phyloP scores from a whole-genome alignment of 1,284 basidiomycete species.

The Malassezia equina region DNA sequence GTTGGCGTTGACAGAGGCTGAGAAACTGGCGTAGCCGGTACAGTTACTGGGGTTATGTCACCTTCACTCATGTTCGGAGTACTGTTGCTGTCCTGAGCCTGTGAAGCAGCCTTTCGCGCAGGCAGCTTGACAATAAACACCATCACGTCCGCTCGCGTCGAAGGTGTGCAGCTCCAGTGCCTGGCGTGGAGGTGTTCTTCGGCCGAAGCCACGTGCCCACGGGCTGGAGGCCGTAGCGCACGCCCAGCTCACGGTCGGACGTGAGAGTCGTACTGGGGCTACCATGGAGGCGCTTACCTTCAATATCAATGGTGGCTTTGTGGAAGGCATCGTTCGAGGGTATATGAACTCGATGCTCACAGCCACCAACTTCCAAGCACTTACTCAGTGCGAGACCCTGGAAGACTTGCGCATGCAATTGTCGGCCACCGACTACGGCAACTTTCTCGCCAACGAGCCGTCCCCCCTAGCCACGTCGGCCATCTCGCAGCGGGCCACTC shows the following conservation, averaged over 20 bases:
- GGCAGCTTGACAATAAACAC: conserved; percentile 42
- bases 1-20: background rate
- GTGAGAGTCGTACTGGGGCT: background rate
- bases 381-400: conserved; percentile 93
- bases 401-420: conserved; percentile 66
- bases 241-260: background rate
- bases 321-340: conserved; percentile 77
- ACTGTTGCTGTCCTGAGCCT: background rate
- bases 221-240: conserved; percentile 1
- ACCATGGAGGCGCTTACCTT: conserved; percentile 43
- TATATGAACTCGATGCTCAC: conserved; percentile 87
- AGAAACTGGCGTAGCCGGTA: background rate
- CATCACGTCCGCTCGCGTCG: conserved; percentile 16
- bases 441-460: conserved; percentile 93
- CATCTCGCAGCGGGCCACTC: conserved; percentile 88
- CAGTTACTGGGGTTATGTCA: background rate
- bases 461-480: conserved; percentile 88
- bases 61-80: background rate
- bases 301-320: conserved; percentile 41
- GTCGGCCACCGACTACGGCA: conserved; percentile 93
- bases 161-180: background rate
- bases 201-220: conserved; percentile 17
- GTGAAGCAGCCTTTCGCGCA: conserved; percentile 7
- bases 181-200: conserved; percentile 6
- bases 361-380: conserved; percentile 77